These are phyloP conservation scores for Termitomyces sp. DNA, from an alignment of 768 basidiomycete genomes.

Conservation along the genomic window DNA sequence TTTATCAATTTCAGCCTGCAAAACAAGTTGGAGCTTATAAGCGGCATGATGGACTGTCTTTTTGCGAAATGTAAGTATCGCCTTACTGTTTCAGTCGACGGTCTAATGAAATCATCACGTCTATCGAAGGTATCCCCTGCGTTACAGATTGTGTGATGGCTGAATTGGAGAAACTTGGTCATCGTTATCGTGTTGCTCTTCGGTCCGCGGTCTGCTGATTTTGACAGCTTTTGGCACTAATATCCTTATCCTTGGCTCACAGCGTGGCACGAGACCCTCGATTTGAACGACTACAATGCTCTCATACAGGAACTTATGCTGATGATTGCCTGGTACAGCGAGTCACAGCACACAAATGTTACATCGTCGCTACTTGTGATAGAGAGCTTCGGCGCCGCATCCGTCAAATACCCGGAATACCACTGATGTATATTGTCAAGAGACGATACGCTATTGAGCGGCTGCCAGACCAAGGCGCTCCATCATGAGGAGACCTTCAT, in stretches of 20 bases:
- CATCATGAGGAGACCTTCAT: conserved; percentile 31
- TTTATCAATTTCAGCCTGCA: conserved; percentile 99
- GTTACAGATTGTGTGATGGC: conserved; percentile 99
- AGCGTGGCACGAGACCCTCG: conserved; percentile 96
- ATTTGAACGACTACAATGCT: conserved; percentile 90
- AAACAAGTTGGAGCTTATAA: conserved; percentile 92
- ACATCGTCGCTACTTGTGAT: conserved; percentile 97
- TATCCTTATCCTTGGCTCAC: conserved; percentile 9
- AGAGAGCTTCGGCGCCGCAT: conserved; percentile 88
- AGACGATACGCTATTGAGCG: conserved; percentile 92
- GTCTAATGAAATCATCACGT: conserved; percentile 1
- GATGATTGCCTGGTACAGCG: conserved; percentile 98
- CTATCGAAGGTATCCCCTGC: conserved; percentile 83
- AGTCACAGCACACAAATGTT: conserved; percentile 92
- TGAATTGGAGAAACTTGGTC: conserved; percentile 95
- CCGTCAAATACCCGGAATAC: conserved; percentile 88
- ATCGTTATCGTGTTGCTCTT: conserved; percentile 89
- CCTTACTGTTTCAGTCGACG: neutral
- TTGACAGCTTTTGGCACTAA: neutral
- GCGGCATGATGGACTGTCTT: conserved; percentile 99
- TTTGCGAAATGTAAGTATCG: conserved; percentile 82
- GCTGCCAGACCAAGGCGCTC: conserved; percentile 89
- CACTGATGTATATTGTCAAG: conserved; percentile 95
- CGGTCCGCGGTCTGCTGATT: conserved; percentile 47
- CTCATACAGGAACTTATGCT: conserved; percentile 95